phyloP scores from a whole-genome alignment of 139 green algal genomes.

The Tetraselmis chui region DNA sequence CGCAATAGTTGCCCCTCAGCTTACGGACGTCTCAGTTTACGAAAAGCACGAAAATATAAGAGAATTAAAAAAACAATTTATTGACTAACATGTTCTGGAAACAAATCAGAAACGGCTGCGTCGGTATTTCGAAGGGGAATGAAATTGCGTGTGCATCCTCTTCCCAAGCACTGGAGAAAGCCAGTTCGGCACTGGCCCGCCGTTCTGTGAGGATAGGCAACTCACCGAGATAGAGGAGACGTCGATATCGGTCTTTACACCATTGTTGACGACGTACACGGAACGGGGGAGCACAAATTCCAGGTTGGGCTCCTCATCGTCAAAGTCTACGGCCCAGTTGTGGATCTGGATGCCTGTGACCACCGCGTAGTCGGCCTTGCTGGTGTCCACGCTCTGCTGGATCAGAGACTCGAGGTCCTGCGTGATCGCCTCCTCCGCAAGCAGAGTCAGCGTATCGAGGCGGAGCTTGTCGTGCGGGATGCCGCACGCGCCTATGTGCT shows the following conservation, averaged over 20 bases:
- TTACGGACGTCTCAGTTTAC: too few species aligned
- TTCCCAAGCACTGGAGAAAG: too few species aligned
- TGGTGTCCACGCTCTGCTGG: constrained; percentile 61
- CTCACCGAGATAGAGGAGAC: constrained; percentile 37
- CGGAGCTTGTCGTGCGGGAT: constrained; percentile 6
- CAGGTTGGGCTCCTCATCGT: constrained; percentile 42
- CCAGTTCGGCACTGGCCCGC: too few species aligned
- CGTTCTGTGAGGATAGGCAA: too few species aligned
- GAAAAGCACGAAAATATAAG: neutral
- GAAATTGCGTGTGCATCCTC: too few species aligned
- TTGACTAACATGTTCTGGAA: neutral
- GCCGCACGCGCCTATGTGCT: constrained; percentile 1
- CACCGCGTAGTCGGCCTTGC: constrained; percentile 78
- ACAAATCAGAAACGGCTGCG: neutral
- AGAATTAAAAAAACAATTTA: neutral
- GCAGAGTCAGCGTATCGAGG: constrained; percentile 19
- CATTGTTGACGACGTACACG: constrained; percentile 68
- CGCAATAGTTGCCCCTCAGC: too few species aligned
- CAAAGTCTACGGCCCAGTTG: constrained; percentile 55
- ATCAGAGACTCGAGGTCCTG: constrained; percentile 86
- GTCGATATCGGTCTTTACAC: constrained; percentile 62
- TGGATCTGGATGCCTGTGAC: constrained; percentile 86
- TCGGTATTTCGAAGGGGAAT: too few species aligned
- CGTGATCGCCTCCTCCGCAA: constrained; percentile 64
- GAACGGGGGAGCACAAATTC: constrained; percentile 63